Base-by-base conservation (phyloP, 1,284 basidiomycete genomes). In the Schizophyllum commune region DNA sequence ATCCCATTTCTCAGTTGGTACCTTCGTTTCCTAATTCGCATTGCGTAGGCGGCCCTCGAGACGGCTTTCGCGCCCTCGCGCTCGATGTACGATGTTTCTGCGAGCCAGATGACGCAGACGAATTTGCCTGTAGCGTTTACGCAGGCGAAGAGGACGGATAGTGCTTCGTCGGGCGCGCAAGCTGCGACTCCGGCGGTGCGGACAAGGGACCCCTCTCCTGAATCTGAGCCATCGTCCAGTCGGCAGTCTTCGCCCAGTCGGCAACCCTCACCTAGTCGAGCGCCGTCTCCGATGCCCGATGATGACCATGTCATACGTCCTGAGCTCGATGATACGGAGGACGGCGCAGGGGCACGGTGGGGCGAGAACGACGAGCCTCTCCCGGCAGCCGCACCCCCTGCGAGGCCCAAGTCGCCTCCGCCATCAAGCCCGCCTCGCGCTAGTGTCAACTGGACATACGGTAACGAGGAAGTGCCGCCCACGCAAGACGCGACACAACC, bases 11-110 rank as follows among this genome's bases (percentile, higher is more conserved):
- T 19, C 58, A 20, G 33, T 5, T 11, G 39, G 19, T 8, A 52
- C 55, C 11, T n/a, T 19, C 9, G 13, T 60, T 34, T 17, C 15
- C n/a, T 5, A 22, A n/a, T 4, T 3, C 5, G 7, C 2, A 19
- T 60, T 61, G 59, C n/a, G 11, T n/a, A n/a, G n/a, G n/a, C n/a
- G n/a, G n/a, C 80, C 0, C 76, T 94, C 4, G 90, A 93, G 64
- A 71, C 76, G 7, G 69, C 80, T 5, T 94, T 89, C 68, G 80
- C 85, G 1, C 81, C 88, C 0, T 79, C 84, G 1, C 75, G 89
- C n/a, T 86, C 88, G 0, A 89, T 87, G 0, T 94, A 83, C 63
- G 77, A 82, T 21, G 75, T 90, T 9, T 77, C 75, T n/a, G 62
- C 34, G 60, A 55, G 58, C 22, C 27, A 60, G 17, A 53, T 62